Conservation (phyloP, 306 rosid genomes). For the Vigna hirtella region DNA sequence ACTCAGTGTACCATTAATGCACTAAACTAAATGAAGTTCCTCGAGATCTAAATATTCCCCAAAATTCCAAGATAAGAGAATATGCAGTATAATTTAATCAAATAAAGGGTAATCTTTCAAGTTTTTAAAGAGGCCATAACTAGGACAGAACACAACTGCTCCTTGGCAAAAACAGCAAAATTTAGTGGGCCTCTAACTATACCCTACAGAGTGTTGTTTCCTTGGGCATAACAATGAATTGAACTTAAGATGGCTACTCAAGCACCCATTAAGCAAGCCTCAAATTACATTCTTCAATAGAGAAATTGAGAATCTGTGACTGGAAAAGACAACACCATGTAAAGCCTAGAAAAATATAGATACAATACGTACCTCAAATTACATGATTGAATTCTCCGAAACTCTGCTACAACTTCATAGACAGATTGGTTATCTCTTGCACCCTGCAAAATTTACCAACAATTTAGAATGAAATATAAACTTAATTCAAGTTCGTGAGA, state of each 20-base stretch:
- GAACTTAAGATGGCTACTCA: slow-evolving; percentile 3
- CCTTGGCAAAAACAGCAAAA: background rate
- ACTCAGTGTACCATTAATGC: background rate
- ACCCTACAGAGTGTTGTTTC: background rate
- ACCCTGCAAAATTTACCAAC: slow-evolving; percentile 52
- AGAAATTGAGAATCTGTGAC: slow-evolving; percentile 12
- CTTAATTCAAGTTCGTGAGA: slow-evolving; percentile 23
- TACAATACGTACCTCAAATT: slow-evolving; percentile 56
- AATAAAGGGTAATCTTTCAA: background rate
- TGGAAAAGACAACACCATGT: slow-evolving; percentile 22
- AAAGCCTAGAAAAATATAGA: slow-evolving; percentile 7
- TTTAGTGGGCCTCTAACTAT: background rate
- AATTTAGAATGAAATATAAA: slow-evolving; percentile 34
- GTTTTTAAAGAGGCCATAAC: background rate
- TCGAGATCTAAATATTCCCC: background rate
- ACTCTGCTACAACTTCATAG: slow-evolving; percentile 62
- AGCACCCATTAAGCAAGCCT: slow-evolving; percentile 4
- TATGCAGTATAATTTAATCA: background rate
- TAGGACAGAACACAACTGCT: background rate
- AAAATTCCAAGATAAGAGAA: background rate
- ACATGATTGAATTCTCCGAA: slow-evolving; percentile 54
- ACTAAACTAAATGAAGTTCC: background rate
- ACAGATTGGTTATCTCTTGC: slow-evolving; percentile 31
- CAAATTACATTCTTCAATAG: background rate
- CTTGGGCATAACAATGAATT: background rate